phyloP scores from a whole-genome alignment of 2,329 filamentous ascomycete genomes.

The Aspergillus uvarum region DNA sequence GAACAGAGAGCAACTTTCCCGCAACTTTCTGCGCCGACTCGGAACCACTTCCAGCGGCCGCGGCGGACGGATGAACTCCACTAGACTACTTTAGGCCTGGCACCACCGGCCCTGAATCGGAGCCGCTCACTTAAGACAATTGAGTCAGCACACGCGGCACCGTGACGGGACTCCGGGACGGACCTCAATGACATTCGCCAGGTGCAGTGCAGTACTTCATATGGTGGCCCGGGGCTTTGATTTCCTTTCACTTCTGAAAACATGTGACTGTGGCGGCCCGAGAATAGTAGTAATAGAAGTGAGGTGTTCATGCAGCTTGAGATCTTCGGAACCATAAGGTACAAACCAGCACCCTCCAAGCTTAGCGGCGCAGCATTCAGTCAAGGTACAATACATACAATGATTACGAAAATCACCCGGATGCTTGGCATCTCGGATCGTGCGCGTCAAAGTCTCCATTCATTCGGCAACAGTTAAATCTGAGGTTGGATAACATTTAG shows the following conservation, averaged over 20 bases:
- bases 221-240: not conserved
- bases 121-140: conserved; percentile 6
- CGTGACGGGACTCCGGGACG: too few species aligned
- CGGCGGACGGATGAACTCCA: not conserved
- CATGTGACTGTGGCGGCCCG: not conserved
- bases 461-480: conserved; percentile 4
- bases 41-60: conserved; percentile 13
- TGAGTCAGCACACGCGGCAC: not conserved
- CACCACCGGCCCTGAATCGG: conserved; percentile 4
- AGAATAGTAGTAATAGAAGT: too few species aligned
- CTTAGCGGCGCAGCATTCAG: too few species aligned
- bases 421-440: not conserved
- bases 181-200: too few species aligned
- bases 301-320: too few species aligned
- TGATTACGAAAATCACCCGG: too few species aligned
- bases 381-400: too few species aligned
- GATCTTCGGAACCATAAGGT: too few species aligned
- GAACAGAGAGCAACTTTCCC: conserved; percentile 1
- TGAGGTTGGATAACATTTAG: conserved; percentile 8
- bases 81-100: conserved; percentile 13
- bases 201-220: not conserved
- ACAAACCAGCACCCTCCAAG: too few species aligned
- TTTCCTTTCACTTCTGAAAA: not conserved
- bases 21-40: conserved; percentile 18
- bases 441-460: not conserved